A percentile compares a stretch with the other conserved stretches of the same genome.
phyloP scores from a whole-genome alignment of 148 eudicot genomes.

The Arctostaphylos glauca region DNA sequence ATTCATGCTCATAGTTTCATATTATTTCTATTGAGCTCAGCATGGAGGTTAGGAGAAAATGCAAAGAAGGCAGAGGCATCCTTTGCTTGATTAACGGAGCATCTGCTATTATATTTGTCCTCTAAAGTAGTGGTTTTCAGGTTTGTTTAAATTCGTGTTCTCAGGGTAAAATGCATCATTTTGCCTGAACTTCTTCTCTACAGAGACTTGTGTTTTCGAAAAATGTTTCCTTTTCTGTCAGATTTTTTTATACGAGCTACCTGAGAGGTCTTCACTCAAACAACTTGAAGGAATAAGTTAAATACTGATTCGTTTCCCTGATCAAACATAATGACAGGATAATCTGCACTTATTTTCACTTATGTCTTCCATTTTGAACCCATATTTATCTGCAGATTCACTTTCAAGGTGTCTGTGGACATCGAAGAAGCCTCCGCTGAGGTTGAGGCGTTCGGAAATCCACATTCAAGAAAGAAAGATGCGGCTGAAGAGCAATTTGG shows the following conservation, averaged over 20 bases:
- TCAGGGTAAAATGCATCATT: background rate
- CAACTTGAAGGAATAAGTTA: background rate
- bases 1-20: too few relatives aligned
- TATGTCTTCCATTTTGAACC: background rate
- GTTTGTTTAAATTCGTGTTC: background rate
- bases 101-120: background rate
- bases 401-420: slow-evolving; percentile 51
- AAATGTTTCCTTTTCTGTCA: background rate
- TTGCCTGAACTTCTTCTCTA: background rate
- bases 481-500: slow-evolving; percentile 88
- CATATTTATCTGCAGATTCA: slow-evolving; percentile 47
- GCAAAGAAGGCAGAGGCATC: background rate
- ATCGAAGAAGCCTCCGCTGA: slow-evolving; percentile 40
- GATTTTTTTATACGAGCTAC: background rate
- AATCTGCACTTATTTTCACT: background rate
- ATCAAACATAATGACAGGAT: background rate
- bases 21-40: background rate
- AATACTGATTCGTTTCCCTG: background rate
- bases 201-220: background rate
- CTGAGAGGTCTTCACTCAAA: background rate
- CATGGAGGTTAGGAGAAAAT: background rate
- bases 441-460: slow-evolving; percentile 50
- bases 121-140: background rate
- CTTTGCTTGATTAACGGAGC: background rate
- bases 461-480: slow-evolving; percentile 61